These are phyloP conservation scores for Emmonsiellopsis sp. DNA, from an alignment of 2,329 filamentous ascomycete genomes.

Conservation along the genomic window DNA sequence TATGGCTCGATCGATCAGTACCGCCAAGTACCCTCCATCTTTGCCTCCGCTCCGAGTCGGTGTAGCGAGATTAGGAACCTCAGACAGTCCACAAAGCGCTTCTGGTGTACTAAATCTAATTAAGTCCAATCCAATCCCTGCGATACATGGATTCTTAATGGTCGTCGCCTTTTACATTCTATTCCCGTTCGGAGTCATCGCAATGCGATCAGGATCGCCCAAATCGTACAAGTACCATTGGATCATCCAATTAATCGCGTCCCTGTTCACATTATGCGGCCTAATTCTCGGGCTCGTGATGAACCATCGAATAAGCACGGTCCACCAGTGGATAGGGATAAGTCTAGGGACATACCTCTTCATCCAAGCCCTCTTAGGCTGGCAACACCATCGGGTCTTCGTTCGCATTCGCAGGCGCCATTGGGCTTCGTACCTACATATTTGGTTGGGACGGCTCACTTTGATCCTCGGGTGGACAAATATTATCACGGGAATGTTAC, in stretches of 20 bases:
- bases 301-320: neutral
- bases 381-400: slow-evolving; percentile 1
- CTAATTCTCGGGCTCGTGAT: neutral
- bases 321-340: neutral
- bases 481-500: neutral
- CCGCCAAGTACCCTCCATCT: neutral
- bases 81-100: neutral
- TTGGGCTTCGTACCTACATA: neutral
- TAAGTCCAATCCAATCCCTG: neutral
- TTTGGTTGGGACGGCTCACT: neutral
- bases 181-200: neutral
- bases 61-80: neutral
- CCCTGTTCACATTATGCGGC: neutral
- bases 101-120: neutral
- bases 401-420: neutral
- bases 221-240: neutral
- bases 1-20: slow-evolving; percentile 1
- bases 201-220: neutral
- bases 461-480: neutral
- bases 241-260: neutral
- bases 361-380: neutral
- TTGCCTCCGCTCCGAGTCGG: neutral
- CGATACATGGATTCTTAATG: neutral
- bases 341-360: neutral
- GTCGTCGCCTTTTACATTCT: slow-evolving; percentile 1